Evolutionary conservation across 352 stramenopile genomes (phyloP).

Genomic region (Lagenidium sp.): DNA sequence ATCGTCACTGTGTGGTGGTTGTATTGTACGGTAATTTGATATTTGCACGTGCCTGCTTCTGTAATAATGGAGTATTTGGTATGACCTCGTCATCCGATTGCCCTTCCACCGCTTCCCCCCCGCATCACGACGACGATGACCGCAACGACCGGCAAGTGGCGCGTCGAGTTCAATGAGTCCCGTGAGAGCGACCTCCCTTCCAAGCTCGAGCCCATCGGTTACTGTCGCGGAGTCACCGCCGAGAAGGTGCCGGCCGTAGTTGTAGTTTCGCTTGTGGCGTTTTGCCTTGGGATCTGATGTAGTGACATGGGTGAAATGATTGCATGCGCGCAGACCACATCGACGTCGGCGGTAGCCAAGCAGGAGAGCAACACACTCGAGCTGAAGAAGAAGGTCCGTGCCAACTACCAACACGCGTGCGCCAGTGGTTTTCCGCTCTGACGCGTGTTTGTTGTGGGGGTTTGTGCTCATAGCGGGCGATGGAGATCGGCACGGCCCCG

Average conservation of each 20-base stretch:
- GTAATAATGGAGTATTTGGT: too few species aligned
- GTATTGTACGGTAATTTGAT: too few species aligned
- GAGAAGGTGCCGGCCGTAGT: slow-evolving; percentile 37
- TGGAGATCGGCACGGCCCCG: slow-evolving; percentile 85
- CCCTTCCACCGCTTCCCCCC: too few species aligned
- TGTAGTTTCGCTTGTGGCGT: too few species aligned
- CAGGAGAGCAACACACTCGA: slow-evolving; percentile 56
- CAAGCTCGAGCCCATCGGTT: slow-evolving; percentile 60
- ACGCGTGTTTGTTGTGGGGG: not conserved
- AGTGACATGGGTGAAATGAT: not conserved
- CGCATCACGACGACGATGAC: slow-evolving; percentile 10
- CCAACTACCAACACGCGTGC: not conserved
- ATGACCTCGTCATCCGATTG: too few species aligned
- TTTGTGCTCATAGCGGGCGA: slow-evolving; percentile 56
- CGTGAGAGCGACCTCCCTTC: slow-evolving; percentile 61
- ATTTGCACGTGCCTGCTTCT: too few species aligned
- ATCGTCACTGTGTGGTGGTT: too few species aligned
- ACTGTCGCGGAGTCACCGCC: slow-evolving; percentile 38
- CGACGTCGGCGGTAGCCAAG: slow-evolving; percentile 49
- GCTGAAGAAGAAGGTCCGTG: slow-evolving; percentile 80
- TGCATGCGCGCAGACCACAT: slow-evolving; percentile 23
- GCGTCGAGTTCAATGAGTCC: slow-evolving; percentile 63
- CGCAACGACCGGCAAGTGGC: slow-evolving; percentile 50
- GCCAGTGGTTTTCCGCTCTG: slow-evolving; percentile 3
- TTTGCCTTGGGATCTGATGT: not conserved